phyloP scores from a whole-genome alignment of 345 rosid species.

The Moricandia moricandioides region DNA sequence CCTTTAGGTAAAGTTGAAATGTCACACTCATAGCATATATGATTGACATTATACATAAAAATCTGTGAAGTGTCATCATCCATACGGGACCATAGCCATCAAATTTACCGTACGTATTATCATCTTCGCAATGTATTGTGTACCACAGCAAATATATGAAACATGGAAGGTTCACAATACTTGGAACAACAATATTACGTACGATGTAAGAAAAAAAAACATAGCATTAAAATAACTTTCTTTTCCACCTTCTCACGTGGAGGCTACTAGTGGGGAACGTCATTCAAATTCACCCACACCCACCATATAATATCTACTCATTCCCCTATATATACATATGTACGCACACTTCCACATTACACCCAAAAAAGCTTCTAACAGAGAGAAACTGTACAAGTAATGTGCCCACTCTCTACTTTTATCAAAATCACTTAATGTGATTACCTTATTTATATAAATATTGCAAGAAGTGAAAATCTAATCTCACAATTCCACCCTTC shows the following conservation, averaged over 20 bases:
- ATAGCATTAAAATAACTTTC: slow-evolving; percentile 4
- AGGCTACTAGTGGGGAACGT: slow-evolving; percentile 23
- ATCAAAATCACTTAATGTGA: slow-evolving; percentile 20
- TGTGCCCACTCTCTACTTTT: slow-evolving; percentile 17
- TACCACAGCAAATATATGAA: not conserved
- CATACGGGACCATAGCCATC: not conserved
- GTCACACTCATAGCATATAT: not conserved
- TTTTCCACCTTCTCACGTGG: slow-evolving; percentile 29
- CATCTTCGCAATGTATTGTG: slow-evolving; percentile 1
- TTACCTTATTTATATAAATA: slow-evolving; percentile 11
- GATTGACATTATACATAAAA: not conserved
- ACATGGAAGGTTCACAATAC: slow-evolving; percentile 9
- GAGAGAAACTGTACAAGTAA: slow-evolving; percentile 1
- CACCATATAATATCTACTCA: slow-evolving; percentile 24
- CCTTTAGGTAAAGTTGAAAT: not conserved
- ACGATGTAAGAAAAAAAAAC: not conserved
- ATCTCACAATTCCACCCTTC: not conserved
- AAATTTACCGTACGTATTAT: not conserved
- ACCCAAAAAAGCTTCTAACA: not conserved
- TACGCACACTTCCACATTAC: not conserved
- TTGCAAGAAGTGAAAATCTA: slow-evolving; percentile 6
- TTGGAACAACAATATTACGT: not conserved
- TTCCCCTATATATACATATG: slow-evolving; percentile 21
- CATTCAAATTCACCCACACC: slow-evolving; percentile 27
- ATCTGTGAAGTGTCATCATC: not conserved